Percentiles rank a stretch among this genome's conserved stretches.
Conservation (phyloP, 2,329 filamentous ascomycete species). For the Penicillium sp. region DNA sequence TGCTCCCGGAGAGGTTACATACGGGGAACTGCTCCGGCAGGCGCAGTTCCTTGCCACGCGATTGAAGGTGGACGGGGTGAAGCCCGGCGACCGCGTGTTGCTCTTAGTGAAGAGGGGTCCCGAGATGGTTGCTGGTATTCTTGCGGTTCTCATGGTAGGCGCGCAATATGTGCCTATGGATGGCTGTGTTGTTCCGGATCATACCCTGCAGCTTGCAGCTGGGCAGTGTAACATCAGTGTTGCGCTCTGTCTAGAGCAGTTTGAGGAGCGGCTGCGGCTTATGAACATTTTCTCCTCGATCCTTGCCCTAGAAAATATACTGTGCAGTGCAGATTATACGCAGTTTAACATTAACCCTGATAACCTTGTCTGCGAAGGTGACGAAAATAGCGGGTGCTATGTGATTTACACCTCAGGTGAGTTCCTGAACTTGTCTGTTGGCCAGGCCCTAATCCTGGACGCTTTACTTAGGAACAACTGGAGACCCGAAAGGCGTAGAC, state of each 20-base stretch:
- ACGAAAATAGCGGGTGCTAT: conserved; percentile 15
- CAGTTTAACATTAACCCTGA: neutral
- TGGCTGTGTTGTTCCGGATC: conserved; percentile 16
- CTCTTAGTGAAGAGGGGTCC: conserved; percentile 10
- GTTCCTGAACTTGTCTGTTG: neutral
- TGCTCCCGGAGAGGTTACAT: conserved; percentile 6
- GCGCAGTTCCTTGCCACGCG: conserved; percentile 11
- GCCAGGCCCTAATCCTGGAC: neutral
- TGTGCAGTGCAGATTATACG: neutral
- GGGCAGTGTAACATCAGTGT: conserved; percentile 6
- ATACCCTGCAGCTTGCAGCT: conserved; percentile 13
- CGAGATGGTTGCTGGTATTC: conserved; percentile 20
- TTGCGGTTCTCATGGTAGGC: conserved; percentile 16
- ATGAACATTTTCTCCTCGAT: neutral
- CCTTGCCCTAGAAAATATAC: conserved; percentile 13
- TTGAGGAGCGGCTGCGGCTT: neutral
- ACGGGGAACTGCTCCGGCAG: conserved; percentile 15
- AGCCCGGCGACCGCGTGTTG: neutral
- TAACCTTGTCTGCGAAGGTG: conserved; percentile 7
- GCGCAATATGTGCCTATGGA: conserved; percentile 20
- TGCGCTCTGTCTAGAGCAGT: conserved; percentile 9
- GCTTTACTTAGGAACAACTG: conserved; percentile 13
- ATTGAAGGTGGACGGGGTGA: conserved; percentile 7
- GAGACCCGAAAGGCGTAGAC: conserved; percentile 17
- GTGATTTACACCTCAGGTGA: conserved; percentile 19